Evolutionary conservation across 75 land plant species (phyloP).

Genomic region (Isoetes taiwanensis): DNA sequence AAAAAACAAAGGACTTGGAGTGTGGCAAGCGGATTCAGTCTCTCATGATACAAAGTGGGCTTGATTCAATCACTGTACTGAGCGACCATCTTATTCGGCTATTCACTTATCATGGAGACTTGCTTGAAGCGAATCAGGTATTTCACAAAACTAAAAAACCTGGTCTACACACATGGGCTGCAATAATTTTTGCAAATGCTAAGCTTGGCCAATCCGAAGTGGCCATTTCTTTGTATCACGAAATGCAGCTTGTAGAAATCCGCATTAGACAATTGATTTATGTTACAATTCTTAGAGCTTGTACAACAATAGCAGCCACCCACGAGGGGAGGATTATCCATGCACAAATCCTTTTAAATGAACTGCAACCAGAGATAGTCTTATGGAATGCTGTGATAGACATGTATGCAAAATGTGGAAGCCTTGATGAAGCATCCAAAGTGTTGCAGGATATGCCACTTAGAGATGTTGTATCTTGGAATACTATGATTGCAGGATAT

Average conservation of each 20-base stretch:
- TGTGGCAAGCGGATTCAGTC: constrained; percentile 16
- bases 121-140: constrained; percentile 16
- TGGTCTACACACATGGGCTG: constrained; percentile 30
- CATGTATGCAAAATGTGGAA: no score
- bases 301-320: no score
- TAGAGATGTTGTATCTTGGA: no score
- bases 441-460: no score
- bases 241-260: constrained; percentile 13
- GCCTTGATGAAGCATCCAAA: no score
- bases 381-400: no score
- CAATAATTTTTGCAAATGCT: constrained; percentile 22
- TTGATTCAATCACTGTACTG: not conserved
- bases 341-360: no score
- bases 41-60: constrained; percentile 10
- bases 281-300: no score
- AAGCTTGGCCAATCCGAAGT: constrained; percentile 9
- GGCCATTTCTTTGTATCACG: constrained; percentile 22
- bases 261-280: constrained; percentile 27
- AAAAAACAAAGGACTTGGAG: no score
- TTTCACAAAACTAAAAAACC: constrained; percentile 11
- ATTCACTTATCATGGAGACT: constrained; percentile 17
- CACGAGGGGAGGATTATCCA: no score
- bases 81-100: constrained; percentile 29
- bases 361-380: no score
- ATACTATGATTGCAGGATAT: constrained; percentile 47